These are phyloP conservation scores for Zygosaccharomyces gambellarensis DNA, from an alignment of 805 yeast genomes.

Conservation along the genomic window DNA sequence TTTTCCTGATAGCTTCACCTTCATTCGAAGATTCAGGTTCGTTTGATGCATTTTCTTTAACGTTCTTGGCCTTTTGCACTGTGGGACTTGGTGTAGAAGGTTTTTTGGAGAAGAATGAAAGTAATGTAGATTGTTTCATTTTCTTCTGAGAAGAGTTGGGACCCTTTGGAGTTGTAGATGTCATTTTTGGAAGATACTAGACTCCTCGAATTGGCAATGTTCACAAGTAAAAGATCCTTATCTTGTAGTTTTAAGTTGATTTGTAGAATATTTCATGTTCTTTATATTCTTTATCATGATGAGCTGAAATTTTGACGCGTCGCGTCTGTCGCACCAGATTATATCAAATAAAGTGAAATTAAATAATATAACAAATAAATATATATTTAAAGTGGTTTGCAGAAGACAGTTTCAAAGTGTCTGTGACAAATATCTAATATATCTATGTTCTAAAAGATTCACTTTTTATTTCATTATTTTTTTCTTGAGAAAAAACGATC, in stretches of 20 bases:
- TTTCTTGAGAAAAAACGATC: too few relatives aligned
- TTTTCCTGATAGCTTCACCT: background rate
- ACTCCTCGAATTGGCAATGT: background rate
- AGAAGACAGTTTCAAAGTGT: too few relatives aligned
- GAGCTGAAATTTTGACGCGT: constrained; percentile 3
- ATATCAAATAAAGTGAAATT: background rate
- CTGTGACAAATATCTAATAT: too few relatives aligned
- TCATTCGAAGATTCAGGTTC: background rate
- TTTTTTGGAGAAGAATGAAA: constrained; percentile 34
- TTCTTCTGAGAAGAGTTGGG: constrained; percentile 30
- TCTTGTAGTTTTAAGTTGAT: background rate
- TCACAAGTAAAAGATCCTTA: background rate
- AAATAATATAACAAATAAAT: background rate
- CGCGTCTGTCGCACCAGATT: background rate
- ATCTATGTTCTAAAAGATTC: too few relatives aligned
- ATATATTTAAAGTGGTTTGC: too few relatives aligned
- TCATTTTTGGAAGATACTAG: background rate
- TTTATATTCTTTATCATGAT: background rate
- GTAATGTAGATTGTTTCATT: constrained; percentile 36
- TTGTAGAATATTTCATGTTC: background rate
- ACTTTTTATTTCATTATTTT: too few relatives aligned
- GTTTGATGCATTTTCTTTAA: background rate
- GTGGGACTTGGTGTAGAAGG: constrained; percentile 15
- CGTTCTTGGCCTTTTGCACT: constrained; percentile 1
- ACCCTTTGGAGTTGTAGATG: constrained; percentile 22